phyloP scores from a whole-genome alignment of 768 basidiomycete species.

The Mycena haematopus region DNA sequence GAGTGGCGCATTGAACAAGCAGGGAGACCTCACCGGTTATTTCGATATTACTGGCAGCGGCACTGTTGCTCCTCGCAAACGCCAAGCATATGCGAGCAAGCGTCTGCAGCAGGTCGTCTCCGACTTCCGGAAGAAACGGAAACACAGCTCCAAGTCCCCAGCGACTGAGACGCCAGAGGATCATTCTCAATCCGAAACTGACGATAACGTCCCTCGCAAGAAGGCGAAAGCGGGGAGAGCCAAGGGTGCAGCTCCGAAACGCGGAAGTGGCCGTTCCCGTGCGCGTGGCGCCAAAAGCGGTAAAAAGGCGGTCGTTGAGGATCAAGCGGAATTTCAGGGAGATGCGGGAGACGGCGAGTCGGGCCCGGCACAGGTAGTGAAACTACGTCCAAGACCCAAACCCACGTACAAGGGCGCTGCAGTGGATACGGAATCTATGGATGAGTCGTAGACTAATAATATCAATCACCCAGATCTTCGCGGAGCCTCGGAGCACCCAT shows the following conservation, averaged over 20 bases:
- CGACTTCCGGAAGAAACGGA: slow-evolving; percentile 73
- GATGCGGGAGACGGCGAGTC: slow-evolving; percentile 35
- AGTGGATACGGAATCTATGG: slow-evolving; percentile 6
- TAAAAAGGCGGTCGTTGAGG: slow-evolving; percentile 26
- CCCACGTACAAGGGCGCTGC: slow-evolving; percentile 24
- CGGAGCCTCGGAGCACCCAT: no score
- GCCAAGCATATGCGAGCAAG: slow-evolving; percentile 85
- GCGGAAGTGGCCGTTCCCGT: slow-evolving; percentile 10
- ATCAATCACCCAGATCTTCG: no score
- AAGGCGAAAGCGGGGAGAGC: slow-evolving; percentile 22
- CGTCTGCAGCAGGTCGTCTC: slow-evolving; percentile 86
- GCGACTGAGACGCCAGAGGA: slow-evolving; percentile 23
- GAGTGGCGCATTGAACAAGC: slow-evolving; percentile 72
- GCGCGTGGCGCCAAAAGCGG: slow-evolving; percentile 27
- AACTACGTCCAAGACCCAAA: slow-evolving; percentile 51
- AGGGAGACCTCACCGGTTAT: slow-evolving; percentile 77
- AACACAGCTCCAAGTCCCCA: slow-evolving; percentile 35
- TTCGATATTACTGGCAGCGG: slow-evolving; percentile 76
- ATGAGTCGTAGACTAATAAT: background rate
- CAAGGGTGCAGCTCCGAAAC: slow-evolving; percentile 2
- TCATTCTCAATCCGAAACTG: slow-evolving; percentile 33
- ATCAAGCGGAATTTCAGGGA: slow-evolving; percentile 36
- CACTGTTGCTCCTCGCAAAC: slow-evolving; percentile 75
- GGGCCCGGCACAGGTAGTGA: slow-evolving; percentile 37
- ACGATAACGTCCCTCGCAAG: slow-evolving; percentile 29